A percentile compares a stretch with the other conserved stretches of the same genome.
phyloP scores from a whole-genome alignment of 116 monocot genomes.

The Zostera marina region DNA sequence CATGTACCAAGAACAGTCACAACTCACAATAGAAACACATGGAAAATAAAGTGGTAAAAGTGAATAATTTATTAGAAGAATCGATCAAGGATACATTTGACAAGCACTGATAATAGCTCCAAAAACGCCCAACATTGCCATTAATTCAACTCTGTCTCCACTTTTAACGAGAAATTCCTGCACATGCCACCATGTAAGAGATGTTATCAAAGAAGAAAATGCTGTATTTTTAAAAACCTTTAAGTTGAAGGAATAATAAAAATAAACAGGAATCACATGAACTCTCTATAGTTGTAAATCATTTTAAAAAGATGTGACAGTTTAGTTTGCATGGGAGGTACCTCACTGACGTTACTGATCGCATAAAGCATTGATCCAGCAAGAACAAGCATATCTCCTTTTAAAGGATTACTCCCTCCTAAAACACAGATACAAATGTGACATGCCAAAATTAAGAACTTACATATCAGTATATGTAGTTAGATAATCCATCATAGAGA shows the following conservation, averaged over 20 bases:
- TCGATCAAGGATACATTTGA: constrained; percentile 92
- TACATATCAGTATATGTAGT: not conserved
- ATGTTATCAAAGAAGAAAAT: not conserved
- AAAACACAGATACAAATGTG: constrained; percentile 4
- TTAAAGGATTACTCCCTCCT: constrained; percentile 68
- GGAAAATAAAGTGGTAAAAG: too few relatives aligned
- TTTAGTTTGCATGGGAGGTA: constrained; percentile 7
- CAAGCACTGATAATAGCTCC: constrained; percentile 71
- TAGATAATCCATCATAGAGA: too few relatives aligned
- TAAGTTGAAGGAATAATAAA: too few relatives aligned
- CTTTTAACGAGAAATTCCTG: constrained; percentile 87
- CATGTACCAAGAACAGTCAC: too few relatives aligned
- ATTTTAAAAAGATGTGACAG: too few relatives aligned
- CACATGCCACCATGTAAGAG: not conserved
- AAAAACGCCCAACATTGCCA: constrained; percentile 88
- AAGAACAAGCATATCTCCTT: constrained; percentile 78
- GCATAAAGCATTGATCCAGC: constrained; percentile 70
- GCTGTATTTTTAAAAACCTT: too few relatives aligned
- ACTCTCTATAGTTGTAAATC: too few relatives aligned
- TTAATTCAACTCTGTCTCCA: constrained; percentile 63
- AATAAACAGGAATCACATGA: too few relatives aligned
- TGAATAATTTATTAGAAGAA: not conserved
- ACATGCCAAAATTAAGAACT: not conserved
- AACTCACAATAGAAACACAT: too few relatives aligned
- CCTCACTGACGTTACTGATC: constrained; percentile 76